Evolutionary conservation across 2,329 filamentous ascomycete species (phyloP).

Genomic region (Sporothrix pallida): DNA sequence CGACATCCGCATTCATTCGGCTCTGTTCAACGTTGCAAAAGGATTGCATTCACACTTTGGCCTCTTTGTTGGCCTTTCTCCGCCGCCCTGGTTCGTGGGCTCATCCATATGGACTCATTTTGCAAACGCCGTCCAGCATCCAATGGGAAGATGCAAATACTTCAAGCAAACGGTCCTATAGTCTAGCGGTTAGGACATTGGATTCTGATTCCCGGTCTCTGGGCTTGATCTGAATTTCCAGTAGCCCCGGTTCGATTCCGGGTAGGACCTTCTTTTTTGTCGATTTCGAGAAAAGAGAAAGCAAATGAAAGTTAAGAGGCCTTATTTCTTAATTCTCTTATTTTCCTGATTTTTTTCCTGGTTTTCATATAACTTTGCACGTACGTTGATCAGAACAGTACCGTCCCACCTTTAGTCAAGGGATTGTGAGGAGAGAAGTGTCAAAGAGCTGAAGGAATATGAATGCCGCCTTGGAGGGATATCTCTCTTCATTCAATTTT

Average conservation of each 20-base stretch:
- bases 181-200: conserved; percentile 33
- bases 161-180: conserved; percentile 22
- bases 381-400: no score
- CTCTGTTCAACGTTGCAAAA: neutral
- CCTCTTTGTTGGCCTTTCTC: neutral
- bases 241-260: conserved; percentile 34
- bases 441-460: no score
- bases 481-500: no score
- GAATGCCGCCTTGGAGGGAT: no score
- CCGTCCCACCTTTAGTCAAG: no score
- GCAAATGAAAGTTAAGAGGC: no score
- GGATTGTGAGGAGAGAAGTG: no score
- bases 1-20: no score
- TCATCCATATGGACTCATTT: neutral
- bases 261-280: conserved; percentile 30
- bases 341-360: no score
- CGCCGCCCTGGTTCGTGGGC: conserved; percentile 4
- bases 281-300: neutral
- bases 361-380: no score
- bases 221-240: conserved; percentile 26
- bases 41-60: neutral
- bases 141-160: neutral
- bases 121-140: no score
- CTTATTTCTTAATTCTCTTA: no score
- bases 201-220: conserved; percentile 19